Conservation (phyloP, 345 rosid genomes). For the Melastoma malabathricum region DNA sequence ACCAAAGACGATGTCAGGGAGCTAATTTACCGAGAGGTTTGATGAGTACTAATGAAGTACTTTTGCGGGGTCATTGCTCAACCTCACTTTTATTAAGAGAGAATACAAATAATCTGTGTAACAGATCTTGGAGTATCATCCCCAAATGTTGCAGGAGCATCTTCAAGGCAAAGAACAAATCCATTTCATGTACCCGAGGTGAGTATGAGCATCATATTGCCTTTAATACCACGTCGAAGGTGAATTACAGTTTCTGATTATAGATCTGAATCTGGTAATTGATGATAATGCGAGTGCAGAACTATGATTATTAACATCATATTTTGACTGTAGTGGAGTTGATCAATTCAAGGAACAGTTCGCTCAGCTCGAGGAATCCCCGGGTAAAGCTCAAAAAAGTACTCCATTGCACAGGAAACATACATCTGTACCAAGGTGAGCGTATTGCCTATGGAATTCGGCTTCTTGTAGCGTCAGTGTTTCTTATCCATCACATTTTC, state of each 20-base stretch:
- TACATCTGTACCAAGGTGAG: slow-evolving; percentile 75
- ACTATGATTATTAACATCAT: background rate
- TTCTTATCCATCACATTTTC: too few species aligned
- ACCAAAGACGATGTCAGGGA: slow-evolving; percentile 75
- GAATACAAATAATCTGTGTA: slow-evolving; percentile 2
- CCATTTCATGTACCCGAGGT: slow-evolving; percentile 94
- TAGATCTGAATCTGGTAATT: too few species aligned
- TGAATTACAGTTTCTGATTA: too few species aligned
- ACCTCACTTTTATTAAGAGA: background rate
- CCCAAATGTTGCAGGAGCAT: slow-evolving; percentile 61
- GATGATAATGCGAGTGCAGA: too few species aligned
- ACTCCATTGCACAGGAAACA: slow-evolving; percentile 55
- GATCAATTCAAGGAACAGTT: slow-evolving; percentile 78
- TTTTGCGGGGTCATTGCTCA: slow-evolving; percentile 2
- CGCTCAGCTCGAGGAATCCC: slow-evolving; percentile 69
- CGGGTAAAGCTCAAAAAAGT: slow-evolving; percentile 34
- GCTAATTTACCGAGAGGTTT: slow-evolving; percentile 89
- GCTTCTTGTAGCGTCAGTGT: too few species aligned
- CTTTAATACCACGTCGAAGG: too few species aligned
- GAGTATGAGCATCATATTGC: slow-evolving; percentile 7
- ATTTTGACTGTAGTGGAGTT: slow-evolving; percentile 38
- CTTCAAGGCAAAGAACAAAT: slow-evolving; percentile 61
- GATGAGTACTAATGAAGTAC: background rate
- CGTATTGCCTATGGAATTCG: too few species aligned
- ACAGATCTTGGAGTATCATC: slow-evolving; percentile 91